These are phyloP conservation scores for Solanum dulcamara DNA, from an alignment of 257 asterid genomes.

Conservation along the genomic window DNA sequence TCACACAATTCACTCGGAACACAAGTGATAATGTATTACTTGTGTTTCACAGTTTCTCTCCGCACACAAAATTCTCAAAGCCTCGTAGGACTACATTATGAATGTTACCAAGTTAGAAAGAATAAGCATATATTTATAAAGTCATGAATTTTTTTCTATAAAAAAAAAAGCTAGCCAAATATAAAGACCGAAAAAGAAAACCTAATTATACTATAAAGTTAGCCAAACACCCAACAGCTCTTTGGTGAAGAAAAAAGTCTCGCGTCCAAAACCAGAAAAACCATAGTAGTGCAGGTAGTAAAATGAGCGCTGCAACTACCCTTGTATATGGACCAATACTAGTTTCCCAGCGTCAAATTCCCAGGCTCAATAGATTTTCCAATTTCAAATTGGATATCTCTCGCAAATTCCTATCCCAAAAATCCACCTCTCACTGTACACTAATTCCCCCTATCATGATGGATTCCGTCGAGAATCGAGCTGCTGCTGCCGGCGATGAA, in stretches of 20 bases:
- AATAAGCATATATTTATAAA: no score
- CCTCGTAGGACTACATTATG: no score
- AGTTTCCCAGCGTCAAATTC: not conserved
- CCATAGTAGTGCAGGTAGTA: not conserved
- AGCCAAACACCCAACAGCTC: no score
- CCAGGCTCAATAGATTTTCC: not conserved
- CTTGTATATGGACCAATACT: not conserved
- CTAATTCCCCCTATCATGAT: slow-evolving; percentile 2
- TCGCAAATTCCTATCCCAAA: not conserved
- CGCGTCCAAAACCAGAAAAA: not conserved
- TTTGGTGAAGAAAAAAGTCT: not conserved
- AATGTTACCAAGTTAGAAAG: no score
- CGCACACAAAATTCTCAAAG: no score
- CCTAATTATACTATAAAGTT: no score
- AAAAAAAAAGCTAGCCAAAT: no score
- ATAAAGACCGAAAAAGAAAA: no score
- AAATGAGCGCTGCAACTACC: not conserved
- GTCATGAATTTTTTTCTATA: no score
- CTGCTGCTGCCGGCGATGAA: slow-evolving; percentile 15
- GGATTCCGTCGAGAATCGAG: slow-evolving; percentile 7
- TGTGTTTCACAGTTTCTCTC: no score
- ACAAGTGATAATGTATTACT: no score
- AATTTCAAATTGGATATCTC: not conserved
- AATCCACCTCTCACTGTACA: not conserved
- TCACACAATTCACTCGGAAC: no score